A percentile compares a stretch with the other conserved stretches of the same genome.
phyloP scores from a whole-genome alignment of 1,284 basidiomycete species.

The Cystobasidiaceae sp. region DNA sequence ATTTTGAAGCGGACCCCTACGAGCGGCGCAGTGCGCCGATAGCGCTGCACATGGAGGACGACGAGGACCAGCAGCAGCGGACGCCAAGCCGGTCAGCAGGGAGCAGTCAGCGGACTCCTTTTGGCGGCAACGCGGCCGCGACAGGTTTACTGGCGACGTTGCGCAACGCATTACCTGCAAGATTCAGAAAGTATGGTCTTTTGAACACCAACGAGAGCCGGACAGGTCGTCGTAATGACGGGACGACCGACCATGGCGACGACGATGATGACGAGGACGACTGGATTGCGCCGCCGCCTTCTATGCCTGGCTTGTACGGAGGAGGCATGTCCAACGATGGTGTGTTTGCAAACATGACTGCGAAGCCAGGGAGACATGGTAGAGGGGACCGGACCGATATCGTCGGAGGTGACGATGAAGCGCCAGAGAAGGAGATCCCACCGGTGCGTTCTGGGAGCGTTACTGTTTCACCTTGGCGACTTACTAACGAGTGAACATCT shows the following conservation, averaged over 20 bases:
- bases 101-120: too few relatives aligned
- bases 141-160: constrained; percentile 12
- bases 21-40: constrained; percentile 36
- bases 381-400: constrained; percentile 40
- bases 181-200: constrained; percentile 17
- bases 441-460: constrained; percentile 59
- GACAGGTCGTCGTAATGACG: constrained; percentile 14
- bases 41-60: neutral
- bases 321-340: constrained; percentile 85
- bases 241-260: constrained; percentile 27
- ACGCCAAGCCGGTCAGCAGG: neutral
- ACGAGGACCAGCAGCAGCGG: neutral
- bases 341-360: constrained; percentile 91
- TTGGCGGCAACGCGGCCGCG: neutral
- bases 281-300: constrained; percentile 18
- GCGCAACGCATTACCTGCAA: constrained; percentile 30
- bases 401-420: constrained; percentile 56
- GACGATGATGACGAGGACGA: constrained; percentile 27
- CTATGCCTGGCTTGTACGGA: constrained; percentile 49
- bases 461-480: neutral
- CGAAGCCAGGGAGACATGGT: constrained; percentile 59
- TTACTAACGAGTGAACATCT: constrained; percentile 9
- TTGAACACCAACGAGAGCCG: constrained; percentile 5
- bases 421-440: constrained; percentile 73
- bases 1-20: constrained; percentile 75